Percentiles rank a stretch among this genome's conserved stretches.
These are phyloP conservation scores for Favolaschia claudopus DNA, from an alignment of 768 basidiomycete species.

Conservation along the genomic window DNA sequence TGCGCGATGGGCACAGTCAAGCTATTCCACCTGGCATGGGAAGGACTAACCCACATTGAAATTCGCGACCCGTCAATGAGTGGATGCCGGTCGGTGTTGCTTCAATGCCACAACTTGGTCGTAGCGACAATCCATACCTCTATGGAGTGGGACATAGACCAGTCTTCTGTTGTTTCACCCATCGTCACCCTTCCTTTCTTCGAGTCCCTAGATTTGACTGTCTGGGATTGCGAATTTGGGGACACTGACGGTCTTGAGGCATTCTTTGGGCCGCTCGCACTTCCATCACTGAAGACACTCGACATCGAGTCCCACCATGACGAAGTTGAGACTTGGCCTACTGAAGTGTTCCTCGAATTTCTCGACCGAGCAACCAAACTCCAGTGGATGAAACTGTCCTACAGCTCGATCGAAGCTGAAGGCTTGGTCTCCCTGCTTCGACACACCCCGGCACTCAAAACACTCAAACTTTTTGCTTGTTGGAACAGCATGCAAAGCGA, in stretches of 20 bases:
- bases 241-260: background rate
- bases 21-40: conserved; percentile 1
- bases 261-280: background rate
- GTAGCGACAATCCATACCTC: background rate
- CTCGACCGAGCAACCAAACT: background rate
- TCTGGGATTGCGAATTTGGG: background rate
- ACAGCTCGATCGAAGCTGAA: background rate
- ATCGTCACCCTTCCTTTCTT: background rate
- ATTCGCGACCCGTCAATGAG: background rate
- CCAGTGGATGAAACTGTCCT: background rate
- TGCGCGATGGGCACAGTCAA: background rate
- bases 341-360: background rate
- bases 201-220: background rate
- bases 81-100: background rate
- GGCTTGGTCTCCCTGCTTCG: background rate
- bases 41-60: background rate
- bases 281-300: background rate
- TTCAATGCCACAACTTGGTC: conserved; percentile 7
- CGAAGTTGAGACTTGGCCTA: background rate
- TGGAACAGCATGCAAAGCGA: background rate
- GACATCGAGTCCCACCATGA: background rate
- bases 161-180: background rate
- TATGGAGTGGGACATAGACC: background rate
- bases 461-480: background rate
- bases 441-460: background rate